These are phyloP conservation scores for Spiromastix sp. DNA, from an alignment of 2,329 filamentous ascomycete genomes.

Conservation along the genomic window DNA sequence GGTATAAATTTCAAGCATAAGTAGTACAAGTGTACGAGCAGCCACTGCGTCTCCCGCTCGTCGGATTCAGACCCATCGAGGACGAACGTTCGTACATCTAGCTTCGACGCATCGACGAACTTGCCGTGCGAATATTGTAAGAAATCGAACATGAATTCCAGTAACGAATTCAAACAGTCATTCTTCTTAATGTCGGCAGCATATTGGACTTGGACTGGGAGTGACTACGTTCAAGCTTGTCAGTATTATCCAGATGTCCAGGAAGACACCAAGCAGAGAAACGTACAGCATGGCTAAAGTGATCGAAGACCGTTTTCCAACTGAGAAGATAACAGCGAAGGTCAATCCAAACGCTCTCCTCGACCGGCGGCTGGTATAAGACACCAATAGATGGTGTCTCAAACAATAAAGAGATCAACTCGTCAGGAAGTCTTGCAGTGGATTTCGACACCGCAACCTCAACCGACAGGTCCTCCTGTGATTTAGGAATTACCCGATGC, in stretches of 20 bases:
- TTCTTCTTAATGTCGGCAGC: slow-evolving; percentile 66
- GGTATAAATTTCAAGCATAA: slow-evolving; percentile 66
- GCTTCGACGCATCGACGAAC: slow-evolving; percentile 58
- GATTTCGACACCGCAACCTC: slow-evolving; percentile 50
- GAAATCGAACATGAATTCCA: slow-evolving; percentile 75
- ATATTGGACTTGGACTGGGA: slow-evolving; percentile 75
- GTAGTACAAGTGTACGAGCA: slow-evolving; percentile 80
- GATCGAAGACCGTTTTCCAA: slow-evolving; percentile 84
- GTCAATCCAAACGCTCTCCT: slow-evolving; percentile 53
- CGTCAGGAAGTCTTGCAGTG: slow-evolving; percentile 63
- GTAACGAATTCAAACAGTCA: slow-evolving; percentile 55
- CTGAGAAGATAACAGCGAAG: slow-evolving; percentile 75
- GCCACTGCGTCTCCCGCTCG: slow-evolving; percentile 68
- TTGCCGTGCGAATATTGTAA: slow-evolving; percentile 67
- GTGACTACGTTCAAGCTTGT: slow-evolving; percentile 40
- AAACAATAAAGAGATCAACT: slow-evolving; percentile 71
- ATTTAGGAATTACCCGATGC: slow-evolving; percentile 64
- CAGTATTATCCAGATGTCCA: neutral
- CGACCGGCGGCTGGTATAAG: slow-evolving; percentile 55
- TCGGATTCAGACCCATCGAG: slow-evolving; percentile 51
- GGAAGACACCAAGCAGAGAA: neutral
- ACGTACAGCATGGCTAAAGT: slow-evolving; percentile 58
- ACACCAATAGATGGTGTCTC: slow-evolving; percentile 63
- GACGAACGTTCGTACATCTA: slow-evolving; percentile 57
- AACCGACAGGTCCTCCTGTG: slow-evolving; percentile 73